phyloP scores from a whole-genome alignment of 345 rosid species.

The Kandelia obovata region DNA sequence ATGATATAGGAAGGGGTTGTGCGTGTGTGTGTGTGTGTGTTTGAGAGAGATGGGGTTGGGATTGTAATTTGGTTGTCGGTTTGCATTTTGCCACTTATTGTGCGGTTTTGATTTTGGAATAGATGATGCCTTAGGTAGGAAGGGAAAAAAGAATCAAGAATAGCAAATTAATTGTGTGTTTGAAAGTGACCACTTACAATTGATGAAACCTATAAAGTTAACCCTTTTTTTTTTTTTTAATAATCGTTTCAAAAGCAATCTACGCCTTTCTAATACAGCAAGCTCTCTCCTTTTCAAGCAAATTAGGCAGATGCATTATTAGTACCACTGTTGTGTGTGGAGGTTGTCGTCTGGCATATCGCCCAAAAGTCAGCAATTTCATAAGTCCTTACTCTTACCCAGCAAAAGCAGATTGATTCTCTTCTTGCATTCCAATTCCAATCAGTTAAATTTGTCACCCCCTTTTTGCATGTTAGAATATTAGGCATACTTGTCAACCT shows the following conservation, averaged over 20 bases:
- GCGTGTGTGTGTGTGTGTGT: background rate
- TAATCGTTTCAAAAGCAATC: slow-evolving; percentile 8
- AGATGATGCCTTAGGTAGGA: slow-evolving; percentile 10
- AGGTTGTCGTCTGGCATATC: background rate
- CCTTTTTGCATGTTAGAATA: no score
- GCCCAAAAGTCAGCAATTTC: slow-evolving; percentile 16
- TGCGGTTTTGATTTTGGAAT: background rate
- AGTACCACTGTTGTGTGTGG: background rate
- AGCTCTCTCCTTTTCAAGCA: slow-evolving; percentile 25
- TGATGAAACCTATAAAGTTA: slow-evolving; percentile 8
- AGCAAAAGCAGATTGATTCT: background rate
- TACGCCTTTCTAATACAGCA: background rate
- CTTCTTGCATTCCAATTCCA: background rate
- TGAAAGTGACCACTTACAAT: slow-evolving; percentile 18
- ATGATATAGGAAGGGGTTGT: background rate
- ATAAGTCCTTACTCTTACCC: background rate
- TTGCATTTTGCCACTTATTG: background rate
- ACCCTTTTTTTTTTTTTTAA: background rate
- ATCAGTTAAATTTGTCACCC: no score
- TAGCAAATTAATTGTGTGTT: background rate
- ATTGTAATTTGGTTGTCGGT: background rate
- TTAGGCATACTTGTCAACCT: no score
- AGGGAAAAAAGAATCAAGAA: background rate
- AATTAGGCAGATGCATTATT: slow-evolving; percentile 20
- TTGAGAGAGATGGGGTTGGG: background rate